Base-by-base conservation (phyloP, 805 yeast genomes). In the Saccharomyces cerevisiae region DNA sequence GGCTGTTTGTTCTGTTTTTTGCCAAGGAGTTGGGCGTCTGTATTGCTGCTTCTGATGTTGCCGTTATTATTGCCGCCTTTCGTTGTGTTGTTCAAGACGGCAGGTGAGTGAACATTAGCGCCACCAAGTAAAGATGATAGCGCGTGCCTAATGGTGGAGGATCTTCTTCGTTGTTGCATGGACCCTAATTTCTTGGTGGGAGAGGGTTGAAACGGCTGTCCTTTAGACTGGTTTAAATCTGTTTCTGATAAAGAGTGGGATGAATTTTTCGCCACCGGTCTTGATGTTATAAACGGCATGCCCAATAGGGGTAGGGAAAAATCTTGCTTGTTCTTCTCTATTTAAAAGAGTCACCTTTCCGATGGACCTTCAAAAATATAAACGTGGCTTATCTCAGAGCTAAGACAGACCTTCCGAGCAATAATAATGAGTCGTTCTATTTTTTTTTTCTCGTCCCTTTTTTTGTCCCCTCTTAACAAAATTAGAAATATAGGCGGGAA, bases 111-210 rank as follows among this genome's bases (percentile, higher is more conserved):
- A 6, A 21, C 46, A 24, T 27, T 27, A 24, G 41, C 41, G 13
- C 51, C 14, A 17, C 61, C 55, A n/a, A 65, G 54, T 29, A 65
- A 56, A 6, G 64, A 62, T 9, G 65, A 57, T 4, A 65, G 52
- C 3, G 67, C 61, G 32, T 56, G 61, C 49, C 61, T 65, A 21
- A 65, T 58, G n/a, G 68, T 55, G 9, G 68, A 64, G 2, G 67
- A 60, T 30, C 63, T 53, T 50, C 63, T 58, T 36, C 58, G 22
- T 36, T 17, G 43, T 21, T 36, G 51, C n/a, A 50, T 49, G 21
- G 53, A 47, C 48, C 51, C 41, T 24, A 22, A 36, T 36, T 36
- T 36, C 43, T 36, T 47, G 21, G 47, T 43, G 26, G 53, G 29
- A 21, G 53, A 51, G 22, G 53, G 22, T 24, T 47, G 43, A 36